Conservation (phyloP, 352 stramenopile species). For the Pythium coloratum region DNA sequence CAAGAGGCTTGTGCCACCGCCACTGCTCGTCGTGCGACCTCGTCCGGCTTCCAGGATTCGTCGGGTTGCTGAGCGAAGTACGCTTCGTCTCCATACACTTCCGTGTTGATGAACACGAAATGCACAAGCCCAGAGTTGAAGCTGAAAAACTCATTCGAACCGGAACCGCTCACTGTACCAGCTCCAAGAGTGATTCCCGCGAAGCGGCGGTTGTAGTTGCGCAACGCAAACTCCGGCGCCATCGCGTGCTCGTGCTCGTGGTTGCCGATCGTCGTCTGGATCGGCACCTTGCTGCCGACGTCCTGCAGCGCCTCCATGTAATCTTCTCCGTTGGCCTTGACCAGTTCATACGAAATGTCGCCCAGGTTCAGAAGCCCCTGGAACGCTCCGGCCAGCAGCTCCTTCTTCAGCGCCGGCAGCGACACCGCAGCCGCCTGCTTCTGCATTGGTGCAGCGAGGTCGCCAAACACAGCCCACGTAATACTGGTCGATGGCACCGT, state of each 20-base stretch:
- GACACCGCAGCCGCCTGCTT: constrained; percentile 57
- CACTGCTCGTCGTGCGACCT: constrained; percentile 35
- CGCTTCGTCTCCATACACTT: constrained; percentile 71
- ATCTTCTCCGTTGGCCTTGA: constrained; percentile 59
- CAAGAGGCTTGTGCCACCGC: constrained; percentile 46
- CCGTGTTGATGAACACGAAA: constrained; percentile 80
- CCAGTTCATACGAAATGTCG: constrained; percentile 72
- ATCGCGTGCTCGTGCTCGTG: constrained; percentile 72
- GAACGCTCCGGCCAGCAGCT: constrained; percentile 40
- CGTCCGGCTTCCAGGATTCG: constrained; percentile 50
- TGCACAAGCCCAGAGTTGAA: constrained; percentile 65
- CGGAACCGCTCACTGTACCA: constrained; percentile 53
- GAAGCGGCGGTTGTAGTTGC: constrained; percentile 76
- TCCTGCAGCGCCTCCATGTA: constrained; percentile 74
- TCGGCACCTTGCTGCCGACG: constrained; percentile 58
- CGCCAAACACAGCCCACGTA: constrained; percentile 80
- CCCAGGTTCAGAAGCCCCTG: constrained; percentile 72
- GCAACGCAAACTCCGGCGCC: constrained; percentile 51
- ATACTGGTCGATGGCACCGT: constrained; percentile 41
- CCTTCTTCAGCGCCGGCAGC: constrained; percentile 60
- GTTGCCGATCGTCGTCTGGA: constrained; percentile 79
- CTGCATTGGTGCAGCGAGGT: constrained; percentile 59
- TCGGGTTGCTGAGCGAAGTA: constrained; percentile 47
- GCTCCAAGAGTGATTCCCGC: constrained; percentile 49
- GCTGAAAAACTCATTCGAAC: constrained; percentile 77